Percentiles rank a stretch among this genome's conserved stretches.
phyloP scores from a whole-genome alignment of 2,329 filamentous ascomycete genomes.

The Gaeumannomyces tritici region DNA sequence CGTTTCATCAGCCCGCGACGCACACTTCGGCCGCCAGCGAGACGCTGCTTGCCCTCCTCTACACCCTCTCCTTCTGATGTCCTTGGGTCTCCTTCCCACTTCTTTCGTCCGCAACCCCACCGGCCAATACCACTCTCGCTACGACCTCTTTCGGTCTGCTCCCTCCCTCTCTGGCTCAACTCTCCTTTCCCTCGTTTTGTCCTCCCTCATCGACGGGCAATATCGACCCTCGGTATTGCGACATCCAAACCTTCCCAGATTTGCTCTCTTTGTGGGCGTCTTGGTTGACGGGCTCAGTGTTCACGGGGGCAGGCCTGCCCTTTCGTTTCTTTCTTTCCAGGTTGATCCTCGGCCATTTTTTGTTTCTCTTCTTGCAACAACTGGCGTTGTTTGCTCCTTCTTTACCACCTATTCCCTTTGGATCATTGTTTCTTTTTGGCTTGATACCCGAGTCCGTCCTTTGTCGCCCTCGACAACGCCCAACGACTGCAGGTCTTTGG shows the following conservation, averaged over 20 bases:
- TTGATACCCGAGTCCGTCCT: not conserved
- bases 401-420: constrained; percentile 5
- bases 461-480: not conserved
- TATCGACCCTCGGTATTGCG: not conserved
- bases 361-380: constrained; percentile 14
- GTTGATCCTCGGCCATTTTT: constrained; percentile 49
- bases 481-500: not conserved
- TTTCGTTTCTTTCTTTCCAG: constrained; percentile 39
- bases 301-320: constrained; percentile 17
- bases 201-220: constrained; percentile 7
- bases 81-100: constrained; percentile 6
- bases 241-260: not conserved
- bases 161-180: constrained; percentile 2
- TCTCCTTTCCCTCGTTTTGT: constrained; percentile 1
- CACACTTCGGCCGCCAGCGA: constrained; percentile 10
- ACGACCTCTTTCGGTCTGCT: constrained; percentile 4
- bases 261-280: not conserved
- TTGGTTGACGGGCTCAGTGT: not conserved
- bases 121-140: constrained; percentile 6
- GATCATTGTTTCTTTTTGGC: not conserved
- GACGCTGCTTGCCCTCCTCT: constrained; percentile 6
- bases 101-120: constrained; percentile 2
- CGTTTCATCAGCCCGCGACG: constrained; percentile 18
- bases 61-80: constrained; percentile 7
- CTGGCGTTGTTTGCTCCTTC: constrained; percentile 8